Evolutionary conservation across 2,329 filamentous ascomycete genomes (phyloP).

Genomic region (Trichoderma cornu-damae): DNA sequence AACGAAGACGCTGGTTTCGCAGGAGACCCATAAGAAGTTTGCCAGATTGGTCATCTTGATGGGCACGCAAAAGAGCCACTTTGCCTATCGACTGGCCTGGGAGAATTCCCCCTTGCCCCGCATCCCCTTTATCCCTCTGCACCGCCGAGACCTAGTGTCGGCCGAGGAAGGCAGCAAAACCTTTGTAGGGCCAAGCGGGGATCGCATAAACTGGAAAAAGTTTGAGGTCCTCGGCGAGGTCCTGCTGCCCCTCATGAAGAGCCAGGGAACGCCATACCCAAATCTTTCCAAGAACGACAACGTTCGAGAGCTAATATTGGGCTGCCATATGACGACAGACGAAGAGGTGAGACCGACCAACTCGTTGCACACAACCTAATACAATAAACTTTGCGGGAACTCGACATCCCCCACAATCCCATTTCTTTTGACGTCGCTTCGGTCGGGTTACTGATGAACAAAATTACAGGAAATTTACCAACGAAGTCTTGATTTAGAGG

Average conservation of each 20-base stretch:
- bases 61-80: conserved; percentile 87
- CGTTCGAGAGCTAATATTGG: conserved; percentile 69
- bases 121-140: conserved; percentile 89
- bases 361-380: too few relatives aligned
- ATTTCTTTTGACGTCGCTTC: too few relatives aligned
- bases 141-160: conserved; percentile 81
- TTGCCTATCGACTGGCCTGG: conserved; percentile 94
- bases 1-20: conserved; percentile 70
- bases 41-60: conserved; percentile 85
- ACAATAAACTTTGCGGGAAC: too few relatives aligned
- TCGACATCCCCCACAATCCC: too few relatives aligned
- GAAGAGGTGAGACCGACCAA: conserved; percentile 72
- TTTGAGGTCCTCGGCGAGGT: conserved; percentile 95
- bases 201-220: conserved; percentile 94
- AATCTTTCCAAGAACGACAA: conserved; percentile 64
- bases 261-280: conserved; percentile 77
- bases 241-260: conserved; percentile 82
- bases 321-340: conserved; percentile 75
- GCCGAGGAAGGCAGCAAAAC: conserved; percentile 91
- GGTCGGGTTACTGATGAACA: conserved; percentile 26
- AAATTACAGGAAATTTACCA: conserved; percentile 58
- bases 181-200: conserved; percentile 66
- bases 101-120: conserved; percentile 86
- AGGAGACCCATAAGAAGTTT: conserved; percentile 73
- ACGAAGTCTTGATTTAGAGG: conserved; percentile 56